phyloP scores from a whole-genome alignment of 2,329 filamentous ascomycete species.

The Chrysoporthe austroafricana region DNA sequence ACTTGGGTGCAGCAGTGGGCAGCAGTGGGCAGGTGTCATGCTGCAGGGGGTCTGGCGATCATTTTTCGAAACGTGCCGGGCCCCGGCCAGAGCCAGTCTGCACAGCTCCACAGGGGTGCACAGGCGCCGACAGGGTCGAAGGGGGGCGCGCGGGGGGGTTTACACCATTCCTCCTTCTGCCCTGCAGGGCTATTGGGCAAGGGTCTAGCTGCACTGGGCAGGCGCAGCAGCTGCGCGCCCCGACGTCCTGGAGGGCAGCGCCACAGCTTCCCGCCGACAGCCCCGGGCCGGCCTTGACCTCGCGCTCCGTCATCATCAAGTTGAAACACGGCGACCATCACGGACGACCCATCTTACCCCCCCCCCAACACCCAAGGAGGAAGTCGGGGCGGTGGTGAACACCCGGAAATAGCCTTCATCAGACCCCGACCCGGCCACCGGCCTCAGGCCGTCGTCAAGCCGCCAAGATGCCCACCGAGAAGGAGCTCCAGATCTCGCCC shows the following conservation, averaged over 20 bases:
- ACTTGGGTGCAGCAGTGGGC: background rate
- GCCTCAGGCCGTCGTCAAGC: background rate
- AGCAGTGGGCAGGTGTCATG: constrained; percentile 6
- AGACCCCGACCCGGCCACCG: background rate
- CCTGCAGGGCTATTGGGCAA: background rate
- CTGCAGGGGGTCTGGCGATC: constrained; percentile 5
- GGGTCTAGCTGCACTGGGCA: background rate
- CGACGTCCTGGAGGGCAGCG: background rate
- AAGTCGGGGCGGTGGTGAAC: background rate
- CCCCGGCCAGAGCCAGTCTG: background rate
- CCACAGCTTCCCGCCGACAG: background rate
- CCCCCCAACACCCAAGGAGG: background rate
- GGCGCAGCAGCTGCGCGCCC: background rate
- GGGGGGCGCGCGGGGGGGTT: too few relatives aligned
- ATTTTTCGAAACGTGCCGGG: background rate
- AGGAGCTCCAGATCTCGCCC: constrained; percentile 73
- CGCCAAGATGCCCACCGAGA: constrained; percentile 67
- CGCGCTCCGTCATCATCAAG: constrained; percentile 10
- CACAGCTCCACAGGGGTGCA: constrained; percentile 8
- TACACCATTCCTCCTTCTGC: background rate
- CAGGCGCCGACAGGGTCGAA: background rate
- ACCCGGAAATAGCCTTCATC: background rate
- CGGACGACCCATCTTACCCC: background rate
- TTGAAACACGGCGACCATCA: background rate
- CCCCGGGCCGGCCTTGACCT: background rate